Evolutionary conservation across 495 filamentous ascomycete species (phyloP).

Genomic region (Xylaria nigripes): DNA sequence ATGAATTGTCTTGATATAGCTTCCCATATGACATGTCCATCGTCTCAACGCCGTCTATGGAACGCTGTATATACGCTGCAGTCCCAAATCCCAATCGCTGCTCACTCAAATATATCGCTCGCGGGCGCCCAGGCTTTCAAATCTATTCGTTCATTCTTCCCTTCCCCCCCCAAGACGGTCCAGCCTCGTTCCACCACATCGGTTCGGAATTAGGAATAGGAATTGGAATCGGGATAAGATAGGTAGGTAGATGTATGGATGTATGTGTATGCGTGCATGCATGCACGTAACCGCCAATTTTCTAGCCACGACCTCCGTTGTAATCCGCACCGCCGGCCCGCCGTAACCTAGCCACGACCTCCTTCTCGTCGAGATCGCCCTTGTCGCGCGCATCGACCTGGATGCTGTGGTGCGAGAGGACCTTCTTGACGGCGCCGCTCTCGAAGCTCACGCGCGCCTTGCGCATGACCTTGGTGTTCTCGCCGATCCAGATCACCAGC

Average conservation of each 20-base stretch:
- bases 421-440: slow-evolving; percentile 47
- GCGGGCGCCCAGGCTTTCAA: background rate
- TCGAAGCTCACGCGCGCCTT: slow-evolving; percentile 52
- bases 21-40: background rate
- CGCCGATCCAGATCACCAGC: slow-evolving; percentile 50
- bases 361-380: slow-evolving; percentile 45
- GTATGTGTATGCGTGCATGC: no score
- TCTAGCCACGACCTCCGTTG: slow-evolving; percentile 51
- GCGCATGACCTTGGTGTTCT: slow-evolving; percentile 48
- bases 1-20: background rate
- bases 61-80: slow-evolving; percentile 11
- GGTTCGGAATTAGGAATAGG: no score
- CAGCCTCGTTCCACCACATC: no score
- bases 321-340: slow-evolving; percentile 54
- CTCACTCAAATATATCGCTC: background rate
- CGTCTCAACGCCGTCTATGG: slow-evolving; percentile 13
- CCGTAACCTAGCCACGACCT: slow-evolving; percentile 42
- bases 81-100: background rate
- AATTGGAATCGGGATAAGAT: no score
- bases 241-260: no score
- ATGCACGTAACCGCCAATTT: no score
- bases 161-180: background rate
- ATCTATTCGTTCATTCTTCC: background rate
- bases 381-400: slow-evolving; percentile 44
- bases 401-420: slow-evolving; percentile 45